Conservation (phyloP, 1,284 basidiomycete species). For the Naganishia liquefaciens region DNA sequence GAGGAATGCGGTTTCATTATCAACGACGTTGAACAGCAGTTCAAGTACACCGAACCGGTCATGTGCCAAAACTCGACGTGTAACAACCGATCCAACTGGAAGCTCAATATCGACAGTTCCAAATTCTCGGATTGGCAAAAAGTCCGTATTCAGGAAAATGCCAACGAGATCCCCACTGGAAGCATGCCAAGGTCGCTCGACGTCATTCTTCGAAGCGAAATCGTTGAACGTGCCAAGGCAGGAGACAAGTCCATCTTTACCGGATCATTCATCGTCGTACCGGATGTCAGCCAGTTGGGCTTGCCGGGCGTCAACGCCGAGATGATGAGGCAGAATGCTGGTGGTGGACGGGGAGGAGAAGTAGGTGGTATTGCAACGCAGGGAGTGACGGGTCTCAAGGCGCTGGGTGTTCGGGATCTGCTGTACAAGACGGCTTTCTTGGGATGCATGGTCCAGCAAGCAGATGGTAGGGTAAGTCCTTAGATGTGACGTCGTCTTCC, state of each 20-base stretch:
- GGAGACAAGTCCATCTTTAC: slow-evolving; percentile 99
- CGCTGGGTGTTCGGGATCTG: slow-evolving; percentile 88
- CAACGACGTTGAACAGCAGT: slow-evolving; percentile 98
- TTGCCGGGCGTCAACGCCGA: slow-evolving; percentile 93
- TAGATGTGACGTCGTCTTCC: not conserved
- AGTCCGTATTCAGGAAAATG: slow-evolving; percentile 97
- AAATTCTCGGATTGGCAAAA: slow-evolving; percentile 99
- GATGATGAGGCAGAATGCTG: slow-evolving; percentile 81
- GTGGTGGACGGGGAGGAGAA: slow-evolving; percentile 61
- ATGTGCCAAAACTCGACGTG: slow-evolving; percentile 93
- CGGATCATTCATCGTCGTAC: slow-evolving; percentile 96
- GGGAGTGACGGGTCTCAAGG: slow-evolving; percentile 93
- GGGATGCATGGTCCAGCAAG: slow-evolving; percentile 94
- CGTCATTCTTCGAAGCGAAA: slow-evolving; percentile 90
- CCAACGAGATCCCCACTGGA: slow-evolving; percentile 97
- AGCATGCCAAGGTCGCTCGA: slow-evolving; percentile 95
- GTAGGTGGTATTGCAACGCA: slow-evolving; percentile 73
- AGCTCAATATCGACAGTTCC: slow-evolving; percentile 91
- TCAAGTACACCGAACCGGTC: slow-evolving; percentile 98
- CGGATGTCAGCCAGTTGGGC: slow-evolving; percentile 94
- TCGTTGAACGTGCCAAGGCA: slow-evolving; percentile 96
- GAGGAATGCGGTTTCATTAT: slow-evolving; percentile 82
- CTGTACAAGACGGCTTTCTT: slow-evolving; percentile 99
- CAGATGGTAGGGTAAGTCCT: slow-evolving; percentile 73
- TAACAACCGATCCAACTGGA: slow-evolving; percentile 86